Evolutionary conservation across 768 basidiomycete genomes (phyloP), one percentile per base, ranked within the genome.

Genomic region (Trametes cingulata): DNA sequence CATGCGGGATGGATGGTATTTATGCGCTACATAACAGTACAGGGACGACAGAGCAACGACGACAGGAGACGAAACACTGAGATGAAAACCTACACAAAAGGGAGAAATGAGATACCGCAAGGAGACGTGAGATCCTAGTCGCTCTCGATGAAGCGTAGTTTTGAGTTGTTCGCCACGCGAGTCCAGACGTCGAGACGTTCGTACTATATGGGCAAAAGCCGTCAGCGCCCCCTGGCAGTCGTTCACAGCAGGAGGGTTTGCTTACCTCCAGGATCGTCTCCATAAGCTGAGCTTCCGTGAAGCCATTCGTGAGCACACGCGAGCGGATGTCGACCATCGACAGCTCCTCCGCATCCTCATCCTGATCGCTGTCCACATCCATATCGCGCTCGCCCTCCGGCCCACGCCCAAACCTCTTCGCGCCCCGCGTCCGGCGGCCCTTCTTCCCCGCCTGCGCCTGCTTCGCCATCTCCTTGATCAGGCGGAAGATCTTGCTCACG

Each of bases 211-310:
- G 3, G 19, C n/a, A 5, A 62, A 13, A 65, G 43, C 36, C 50
- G 58, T 55, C 67, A 61, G 54, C 49, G 68, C 10, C 24, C 45
- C 6, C 35, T 54, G 54, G 7, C 36, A 54, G 53, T 46, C 39
- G 6, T 51, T 47, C 51, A 41, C 24, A 54, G 53, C 61, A 20
- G 22, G 14, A 60, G 70, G n/a, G n/a, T n/a, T n/a, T n/a, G n/a
- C 86, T 72, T 69, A 95, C 95, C 79, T 90, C 81, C 17, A 79
- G 67, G 51, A 98, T 88, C 0, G 93, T 91, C 62, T 92, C 87
- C 79, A 89, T 91, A 14, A 99, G 80, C 73, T 94, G 90, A 1
- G 82, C 85, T 71, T 99, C 96, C 14, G 93, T 98, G 75, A 89
- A 97, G 17, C 95, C 95, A 65, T 85, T 86, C 46, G 85, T 87